Percentiles rank a stretch among this genome's conserved stretches.
phyloP scores from a whole-genome alignment of 2,329 filamentous ascomycete genomes.

The Tolypocladium endophyticum region DNA sequence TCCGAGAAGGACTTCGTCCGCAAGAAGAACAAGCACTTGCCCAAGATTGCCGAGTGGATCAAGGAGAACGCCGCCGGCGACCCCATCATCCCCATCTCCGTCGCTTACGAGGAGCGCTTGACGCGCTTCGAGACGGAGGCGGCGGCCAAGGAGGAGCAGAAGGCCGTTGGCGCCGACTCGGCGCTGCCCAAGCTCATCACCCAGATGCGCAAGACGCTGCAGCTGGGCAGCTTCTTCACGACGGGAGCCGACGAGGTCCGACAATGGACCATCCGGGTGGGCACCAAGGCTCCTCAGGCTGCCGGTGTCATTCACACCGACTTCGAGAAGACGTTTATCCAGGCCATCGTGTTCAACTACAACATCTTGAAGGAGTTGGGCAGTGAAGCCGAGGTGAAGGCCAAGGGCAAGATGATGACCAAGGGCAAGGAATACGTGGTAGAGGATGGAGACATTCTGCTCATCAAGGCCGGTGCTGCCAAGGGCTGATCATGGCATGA shows the following conservation, averaged over 20 bases:
- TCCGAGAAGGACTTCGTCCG: conserved; percentile 95
- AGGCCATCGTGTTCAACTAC: conserved; percentile 91
- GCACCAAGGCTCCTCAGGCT: conserved; percentile 93
- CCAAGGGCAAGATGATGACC: conserved; percentile 93
- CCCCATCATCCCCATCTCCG: conserved; percentile 86
- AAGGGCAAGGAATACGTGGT: conserved; percentile 97
- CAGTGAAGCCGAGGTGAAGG: conserved; percentile 79
- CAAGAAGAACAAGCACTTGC: conserved; percentile 99
- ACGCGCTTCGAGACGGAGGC: conserved; percentile 69
- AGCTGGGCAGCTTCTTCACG: conserved; percentile 95
- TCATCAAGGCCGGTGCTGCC: conserved; percentile 84
- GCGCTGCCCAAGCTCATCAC: conserved; percentile 83
- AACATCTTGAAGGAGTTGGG: conserved; percentile 70
- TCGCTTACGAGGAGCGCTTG: conserved; percentile 85
- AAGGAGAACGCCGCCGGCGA: conserved; percentile 82
- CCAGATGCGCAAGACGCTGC: conserved; percentile 85
- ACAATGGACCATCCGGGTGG: conserved; percentile 95
- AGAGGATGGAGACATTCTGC: conserved; percentile 69
- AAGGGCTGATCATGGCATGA: conserved; percentile 42
- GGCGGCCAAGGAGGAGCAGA: conserved; percentile 74
- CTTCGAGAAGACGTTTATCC: conserved; percentile 99
- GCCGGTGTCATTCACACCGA: conserved; percentile 97
- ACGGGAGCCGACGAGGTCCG: conserved; percentile 90
- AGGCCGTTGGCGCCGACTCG: conserved; percentile 77
- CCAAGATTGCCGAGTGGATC: conserved; percentile 90